Evolutionary conservation across 306 rosid genomes (phyloP).

Genomic region (Sphenostylis stenocarpa): DNA sequence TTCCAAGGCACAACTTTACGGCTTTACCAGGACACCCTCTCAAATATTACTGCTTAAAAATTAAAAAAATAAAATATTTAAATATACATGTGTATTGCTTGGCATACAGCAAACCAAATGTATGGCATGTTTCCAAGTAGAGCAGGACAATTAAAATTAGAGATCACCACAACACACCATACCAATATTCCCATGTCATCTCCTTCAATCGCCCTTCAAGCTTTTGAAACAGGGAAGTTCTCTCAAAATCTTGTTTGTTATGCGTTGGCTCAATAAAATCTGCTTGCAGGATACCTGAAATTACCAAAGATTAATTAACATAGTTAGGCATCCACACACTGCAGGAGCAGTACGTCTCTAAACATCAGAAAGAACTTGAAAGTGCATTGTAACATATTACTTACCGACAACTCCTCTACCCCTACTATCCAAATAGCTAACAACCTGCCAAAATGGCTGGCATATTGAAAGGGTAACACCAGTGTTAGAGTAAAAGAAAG

Average conservation of each 20-base stretch:
- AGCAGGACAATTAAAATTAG: conserved; percentile 3
- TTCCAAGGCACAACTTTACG: no score
- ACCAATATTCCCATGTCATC: conserved; percentile 96
- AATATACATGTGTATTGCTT: neutral
- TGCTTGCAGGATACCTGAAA: conserved; percentile 79
- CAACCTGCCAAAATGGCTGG: conserved; percentile 97
- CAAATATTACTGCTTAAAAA: conserved; percentile 20
- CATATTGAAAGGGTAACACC: conserved; percentile 33
- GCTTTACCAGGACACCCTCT: neutral
- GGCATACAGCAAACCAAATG: conserved; percentile 19
- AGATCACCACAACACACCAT: conserved; percentile 27
- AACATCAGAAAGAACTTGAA: conserved; percentile 5
- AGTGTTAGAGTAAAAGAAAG: neutral
- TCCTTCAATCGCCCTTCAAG: conserved; percentile 83
- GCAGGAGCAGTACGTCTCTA: conserved; percentile 6
- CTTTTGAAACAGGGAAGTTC: conserved; percentile 82
- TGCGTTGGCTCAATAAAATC: conserved; percentile 88
- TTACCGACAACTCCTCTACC: conserved; percentile 95
- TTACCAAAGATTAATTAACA: conserved; percentile 22
- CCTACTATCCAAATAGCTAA: conserved; percentile 56
- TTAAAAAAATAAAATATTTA: neutral
- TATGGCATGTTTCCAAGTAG: neutral
- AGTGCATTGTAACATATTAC: conserved; percentile 24
- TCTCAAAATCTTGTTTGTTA: conserved; percentile 96
- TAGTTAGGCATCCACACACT: conserved; percentile 17